Evolutionary conservation across 2,329 filamentous ascomycete species (phyloP).

Genomic region (Ophiostoma sp.): DNA sequence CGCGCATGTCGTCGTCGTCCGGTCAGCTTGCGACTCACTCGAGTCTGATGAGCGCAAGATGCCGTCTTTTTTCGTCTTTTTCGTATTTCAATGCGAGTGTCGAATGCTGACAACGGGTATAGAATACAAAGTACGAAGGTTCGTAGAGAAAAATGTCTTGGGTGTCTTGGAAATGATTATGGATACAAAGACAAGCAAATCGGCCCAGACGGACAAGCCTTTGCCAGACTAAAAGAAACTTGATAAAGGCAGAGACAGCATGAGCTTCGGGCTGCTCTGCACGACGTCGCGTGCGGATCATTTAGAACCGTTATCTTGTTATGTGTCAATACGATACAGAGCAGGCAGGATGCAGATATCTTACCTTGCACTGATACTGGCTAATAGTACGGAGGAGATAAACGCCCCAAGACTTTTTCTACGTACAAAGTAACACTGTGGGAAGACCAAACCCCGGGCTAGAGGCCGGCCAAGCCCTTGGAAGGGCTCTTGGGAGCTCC

Average conservation of each 20-base stretch:
- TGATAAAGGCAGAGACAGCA: not conserved
- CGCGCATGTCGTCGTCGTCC: not conserved
- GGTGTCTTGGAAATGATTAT: not conserved
- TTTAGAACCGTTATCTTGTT: not conserved
- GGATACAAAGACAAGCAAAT: conserved; percentile 10
- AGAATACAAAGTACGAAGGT: conserved; percentile 4
- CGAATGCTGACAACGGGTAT: not conserved
- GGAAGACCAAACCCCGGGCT: not conserved
- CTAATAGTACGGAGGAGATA: not conserved
- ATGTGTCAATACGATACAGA: not conserved
- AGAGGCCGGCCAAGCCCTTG: not conserved
- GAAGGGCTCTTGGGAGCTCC: not conserved
- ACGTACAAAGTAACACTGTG: not conserved
- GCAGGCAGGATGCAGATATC: too few relatives aligned
- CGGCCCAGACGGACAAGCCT: not conserved
- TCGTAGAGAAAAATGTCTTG: not conserved
- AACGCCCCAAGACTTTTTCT: conserved; percentile 1
- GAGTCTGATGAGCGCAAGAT: not conserved
- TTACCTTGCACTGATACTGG: too few relatives aligned
- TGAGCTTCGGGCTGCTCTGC: not conserved
- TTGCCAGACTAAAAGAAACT: not conserved
- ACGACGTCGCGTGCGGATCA: not conserved
- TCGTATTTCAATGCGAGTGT: not conserved
- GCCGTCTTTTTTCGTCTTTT: not conserved
- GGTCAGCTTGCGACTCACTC: not conserved